Conservation (phyloP, 2,329 filamentous ascomycete genomes). For the Emergomyces orientalis region DNA sequence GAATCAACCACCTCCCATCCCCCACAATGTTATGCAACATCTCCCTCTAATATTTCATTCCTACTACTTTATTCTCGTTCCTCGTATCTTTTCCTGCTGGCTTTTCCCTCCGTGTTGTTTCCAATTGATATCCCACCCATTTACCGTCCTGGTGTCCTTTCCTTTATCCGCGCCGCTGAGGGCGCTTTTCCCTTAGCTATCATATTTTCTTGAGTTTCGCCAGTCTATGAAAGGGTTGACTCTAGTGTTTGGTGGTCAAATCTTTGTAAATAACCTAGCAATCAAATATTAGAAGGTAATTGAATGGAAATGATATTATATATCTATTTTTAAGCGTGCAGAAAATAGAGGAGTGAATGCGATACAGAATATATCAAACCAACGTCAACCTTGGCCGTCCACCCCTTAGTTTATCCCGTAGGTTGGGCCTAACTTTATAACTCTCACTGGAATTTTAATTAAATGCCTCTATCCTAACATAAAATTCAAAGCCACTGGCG, state of each 20-base stretch:
- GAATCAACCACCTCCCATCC: too few species aligned
- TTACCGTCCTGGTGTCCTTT: not conserved
- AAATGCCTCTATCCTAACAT: too few species aligned
- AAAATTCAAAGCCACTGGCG: too few species aligned
- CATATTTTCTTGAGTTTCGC: not conserved
- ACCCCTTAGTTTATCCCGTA: too few species aligned
- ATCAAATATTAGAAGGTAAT: not conserved
- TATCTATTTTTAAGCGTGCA: not conserved
- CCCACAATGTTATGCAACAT: too few species aligned
- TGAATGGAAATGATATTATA: not conserved
- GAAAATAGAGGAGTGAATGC: too few species aligned
- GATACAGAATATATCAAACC: too few species aligned
- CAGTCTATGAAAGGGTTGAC: too few species aligned
- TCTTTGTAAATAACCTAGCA: not conserved
- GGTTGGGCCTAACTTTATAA: too few species aligned
- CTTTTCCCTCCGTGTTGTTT: not conserved
- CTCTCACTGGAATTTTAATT: too few species aligned
- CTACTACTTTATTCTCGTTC: conserved; percentile 1
- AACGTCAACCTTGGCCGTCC: too few species aligned
- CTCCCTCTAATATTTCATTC: not conserved
- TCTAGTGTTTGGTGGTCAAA: not conserved
- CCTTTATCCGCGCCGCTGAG: not conserved
- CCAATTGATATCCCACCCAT: not conserved
- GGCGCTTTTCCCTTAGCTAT: too few species aligned
- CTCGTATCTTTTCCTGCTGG: conserved; percentile 2